Evolutionary conservation across 495 filamentous ascomycete species (phyloP), one percentile per base, ranked within the genome.

Genomic region (Elasticomyces elasticus): DNA sequence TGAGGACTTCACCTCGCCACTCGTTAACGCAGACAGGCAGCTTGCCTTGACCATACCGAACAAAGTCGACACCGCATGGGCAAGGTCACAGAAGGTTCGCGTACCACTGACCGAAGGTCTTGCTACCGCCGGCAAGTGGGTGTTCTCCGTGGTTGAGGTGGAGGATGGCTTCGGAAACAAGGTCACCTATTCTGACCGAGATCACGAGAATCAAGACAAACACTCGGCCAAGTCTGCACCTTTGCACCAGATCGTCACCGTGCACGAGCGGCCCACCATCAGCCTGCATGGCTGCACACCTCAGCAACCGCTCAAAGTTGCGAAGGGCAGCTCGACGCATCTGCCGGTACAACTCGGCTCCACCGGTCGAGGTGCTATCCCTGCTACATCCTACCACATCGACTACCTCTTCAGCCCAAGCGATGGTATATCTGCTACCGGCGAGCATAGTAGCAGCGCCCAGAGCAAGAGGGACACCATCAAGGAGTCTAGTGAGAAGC

Each of bases 71-170:
- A 72, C 90, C 47, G 79, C 81, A 9, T 97, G 92, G 92, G 87
- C 87, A 33, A 79, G 79, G 58, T 72, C 78, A 31, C 86, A 89
- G 52, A 79, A 67, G 27, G 81, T 96, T 28, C 75, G 74, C 25
- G 82, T 98, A 12, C 79, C 85, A 1, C 69, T 98, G 46, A 95
- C 94, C 59, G 92, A 98, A 64, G 89, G 89, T 20, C 76, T 98
- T 70, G 78, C 76, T 49, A 68, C 73, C 12, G 75, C 81, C 38
- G 92, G 92, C 35, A 72, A 79, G 17, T 98, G 91, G 91, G 72
- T 82, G 51, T 98, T 96, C 61, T 81, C 82, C 2, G 81, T 98
- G 37, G 89, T 95, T 63, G 86, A 94, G 64, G 87, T 98, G 26
- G 77, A 85, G 51, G 92, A 98, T 74, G 92, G 79, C 10, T 81